These are phyloP conservation scores for Globisporangium paddicum DNA, from an alignment of 352 stramenopile species.

Conservation along the genomic window DNA sequence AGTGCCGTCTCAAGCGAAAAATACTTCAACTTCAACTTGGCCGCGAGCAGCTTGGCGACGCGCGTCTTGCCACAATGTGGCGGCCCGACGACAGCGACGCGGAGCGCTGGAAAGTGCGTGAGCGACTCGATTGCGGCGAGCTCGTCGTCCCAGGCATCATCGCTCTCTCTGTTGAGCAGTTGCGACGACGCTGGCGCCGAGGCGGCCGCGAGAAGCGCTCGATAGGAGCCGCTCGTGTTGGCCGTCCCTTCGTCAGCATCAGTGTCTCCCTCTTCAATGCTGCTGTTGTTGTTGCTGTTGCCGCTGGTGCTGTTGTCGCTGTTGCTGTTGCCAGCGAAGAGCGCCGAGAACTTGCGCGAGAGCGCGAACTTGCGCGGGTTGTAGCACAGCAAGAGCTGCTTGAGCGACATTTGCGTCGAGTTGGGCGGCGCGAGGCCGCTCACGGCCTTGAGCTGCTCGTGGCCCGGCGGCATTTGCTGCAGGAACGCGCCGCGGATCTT, in stretches of 20 bases:
- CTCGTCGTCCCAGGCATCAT: constrained; percentile 42
- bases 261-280: neutral
- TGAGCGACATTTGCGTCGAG: constrained; percentile 60
- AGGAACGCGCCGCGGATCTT: constrained; percentile 57
- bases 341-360: constrained; percentile 51
- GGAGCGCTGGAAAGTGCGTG: constrained; percentile 36
- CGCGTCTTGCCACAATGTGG: constrained; percentile 54
- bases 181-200: constrained; percentile 1
- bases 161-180: constrained; percentile 20
- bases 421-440: constrained; percentile 41
- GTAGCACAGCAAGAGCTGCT: constrained; percentile 65
- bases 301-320: neutral
- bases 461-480: constrained; percentile 43
- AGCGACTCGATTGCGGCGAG: constrained; percentile 31
- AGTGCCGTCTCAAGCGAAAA: constrained; percentile 36
- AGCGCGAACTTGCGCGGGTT: constrained; percentile 72
- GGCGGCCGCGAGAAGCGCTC: neutral
- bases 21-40: constrained; percentile 39
- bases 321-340: constrained; percentile 14
- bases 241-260: neutral
- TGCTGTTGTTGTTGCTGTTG: neutral
- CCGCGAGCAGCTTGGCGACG: constrained; percentile 39
- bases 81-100: constrained; percentile 49
- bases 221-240: neutral
- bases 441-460: constrained; percentile 42